These are phyloP conservation scores for Ascomycota sp. DNA, from an alignment of 2,329 filamentous ascomycete genomes.

Conservation along the genomic window DNA sequence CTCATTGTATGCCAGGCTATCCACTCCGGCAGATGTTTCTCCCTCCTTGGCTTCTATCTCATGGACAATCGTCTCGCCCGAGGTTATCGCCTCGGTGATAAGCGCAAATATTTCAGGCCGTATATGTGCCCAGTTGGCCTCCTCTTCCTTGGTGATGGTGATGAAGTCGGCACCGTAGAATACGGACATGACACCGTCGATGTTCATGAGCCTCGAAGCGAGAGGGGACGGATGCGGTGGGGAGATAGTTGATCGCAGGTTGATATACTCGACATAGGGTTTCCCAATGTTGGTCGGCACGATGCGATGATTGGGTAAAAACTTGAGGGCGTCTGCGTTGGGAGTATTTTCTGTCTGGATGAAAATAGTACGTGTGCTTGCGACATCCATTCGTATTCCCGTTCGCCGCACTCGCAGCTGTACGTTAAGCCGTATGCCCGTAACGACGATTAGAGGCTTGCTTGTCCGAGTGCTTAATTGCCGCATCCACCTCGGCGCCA, in stretches of 20 bases:
- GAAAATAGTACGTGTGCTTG: conserved; percentile 58
- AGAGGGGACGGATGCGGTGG: conserved; percentile 82
- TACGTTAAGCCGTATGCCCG: conserved; percentile 4
- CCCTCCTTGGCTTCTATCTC: conserved; percentile 40
- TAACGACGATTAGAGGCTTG: conserved; percentile 4
- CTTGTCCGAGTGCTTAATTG: conserved; percentile 8
- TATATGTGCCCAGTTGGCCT: conserved; percentile 83
- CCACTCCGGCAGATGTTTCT: conserved; percentile 26
- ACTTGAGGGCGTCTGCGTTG: conserved; percentile 91
- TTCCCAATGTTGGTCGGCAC: conserved; percentile 54
- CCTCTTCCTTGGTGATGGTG: conserved; percentile 77
- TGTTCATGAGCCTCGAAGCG: conserved; percentile 73
- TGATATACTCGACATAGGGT: conserved; percentile 80
- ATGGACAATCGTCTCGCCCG: conserved; percentile 63
- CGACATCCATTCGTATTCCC: conserved; percentile 1
- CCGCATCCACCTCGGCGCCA: conserved; percentile 9
- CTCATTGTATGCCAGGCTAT: conserved; percentile 67
- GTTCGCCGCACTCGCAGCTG: background rate
- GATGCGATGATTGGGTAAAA: conserved; percentile 75
- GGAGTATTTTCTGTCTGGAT: conserved; percentile 94
- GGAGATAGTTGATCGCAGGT: conserved; percentile 68
- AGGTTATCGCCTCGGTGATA: conserved; percentile 81
- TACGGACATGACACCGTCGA: conserved; percentile 84
- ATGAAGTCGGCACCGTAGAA: conserved; percentile 95
- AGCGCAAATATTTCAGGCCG: conserved; percentile 89